phyloP scores from a whole-genome alignment of 768 basidiomycete species.

The Termitomyces sp. region DNA sequence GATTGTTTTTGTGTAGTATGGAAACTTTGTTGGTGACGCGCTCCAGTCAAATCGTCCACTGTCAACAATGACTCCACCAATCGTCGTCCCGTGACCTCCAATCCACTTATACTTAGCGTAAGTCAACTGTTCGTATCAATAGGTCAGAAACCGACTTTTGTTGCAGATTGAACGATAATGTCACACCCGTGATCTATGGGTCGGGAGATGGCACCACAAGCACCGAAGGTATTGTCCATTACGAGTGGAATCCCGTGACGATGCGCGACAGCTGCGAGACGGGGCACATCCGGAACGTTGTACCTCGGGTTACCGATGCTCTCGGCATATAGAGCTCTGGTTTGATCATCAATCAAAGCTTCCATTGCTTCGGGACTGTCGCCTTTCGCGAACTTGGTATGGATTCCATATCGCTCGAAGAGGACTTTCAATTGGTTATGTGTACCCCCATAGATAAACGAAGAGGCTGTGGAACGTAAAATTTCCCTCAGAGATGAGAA shows the following conservation, averaged over 20 bases:
- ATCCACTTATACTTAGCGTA: conserved; percentile 55
- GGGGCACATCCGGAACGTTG: conserved; percentile 45
- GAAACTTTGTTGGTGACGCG: conserved; percentile 41
- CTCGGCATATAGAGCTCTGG: conserved; percentile 55
- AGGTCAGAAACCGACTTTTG: not conserved
- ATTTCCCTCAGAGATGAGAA: not conserved
- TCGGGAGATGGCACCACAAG: conserved; percentile 40
- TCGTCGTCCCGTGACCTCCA: conserved; percentile 62
- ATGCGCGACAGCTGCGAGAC: conserved; percentile 61
- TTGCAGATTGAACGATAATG: conserved; percentile 27
- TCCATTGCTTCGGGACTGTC: conserved; percentile 44
- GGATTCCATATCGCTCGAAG: conserved; percentile 39
- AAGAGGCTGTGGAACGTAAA: conserved; percentile 3
- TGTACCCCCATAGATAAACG: conserved; percentile 29
- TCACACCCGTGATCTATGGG: conserved; percentile 25
- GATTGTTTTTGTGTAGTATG: conserved; percentile 8
- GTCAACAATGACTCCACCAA: conserved; percentile 61
- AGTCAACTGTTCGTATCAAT: not conserved
- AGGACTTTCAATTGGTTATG: conserved; percentile 58
- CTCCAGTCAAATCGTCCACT: conserved; percentile 57
- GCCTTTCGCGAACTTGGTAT: conserved; percentile 45
- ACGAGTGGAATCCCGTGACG: conserved; percentile 53
- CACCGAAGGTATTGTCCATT: conserved; percentile 62
- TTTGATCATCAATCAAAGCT: conserved; percentile 52
- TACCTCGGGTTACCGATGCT: conserved; percentile 60